Evolutionary conservation across 306 rosid species (phyloP).

Genomic region (Corylus heterophylla): DNA sequence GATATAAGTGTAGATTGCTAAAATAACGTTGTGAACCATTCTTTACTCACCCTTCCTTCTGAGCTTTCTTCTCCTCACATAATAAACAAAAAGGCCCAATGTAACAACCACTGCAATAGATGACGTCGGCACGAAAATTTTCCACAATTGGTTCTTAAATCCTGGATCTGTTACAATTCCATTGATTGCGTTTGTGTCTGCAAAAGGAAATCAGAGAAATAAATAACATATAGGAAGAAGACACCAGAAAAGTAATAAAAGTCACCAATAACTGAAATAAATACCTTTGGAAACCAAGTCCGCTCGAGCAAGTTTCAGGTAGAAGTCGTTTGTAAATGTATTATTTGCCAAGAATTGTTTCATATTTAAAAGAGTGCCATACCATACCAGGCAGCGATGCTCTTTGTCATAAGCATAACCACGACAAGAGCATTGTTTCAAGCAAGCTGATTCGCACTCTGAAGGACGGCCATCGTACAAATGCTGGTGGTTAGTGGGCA

Average conservation of each 20-base stretch:
- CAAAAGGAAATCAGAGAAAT: background rate
- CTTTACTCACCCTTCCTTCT: conserved; percentile 21
- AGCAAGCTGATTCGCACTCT: conserved; percentile 11
- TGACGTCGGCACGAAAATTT: background rate
- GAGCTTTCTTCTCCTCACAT: conserved; percentile 3
- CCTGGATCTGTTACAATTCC: too few relatives aligned
- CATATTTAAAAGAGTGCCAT: background rate
- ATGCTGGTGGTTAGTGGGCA: background rate
- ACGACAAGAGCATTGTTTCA: conserved; percentile 2
- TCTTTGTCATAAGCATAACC: conserved; percentile 12
- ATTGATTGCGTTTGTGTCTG: too few relatives aligned
- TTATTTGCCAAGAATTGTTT: background rate
- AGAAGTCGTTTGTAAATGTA: too few relatives aligned
- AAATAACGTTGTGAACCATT: background rate
- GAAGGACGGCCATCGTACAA: too few relatives aligned
- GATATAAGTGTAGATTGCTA: background rate
- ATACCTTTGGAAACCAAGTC: too few relatives aligned
- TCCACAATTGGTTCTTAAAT: background rate
- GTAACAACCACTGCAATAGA: background rate
- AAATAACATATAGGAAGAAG: background rate
- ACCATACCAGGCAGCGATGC: background rate
- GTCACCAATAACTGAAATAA: too few relatives aligned
- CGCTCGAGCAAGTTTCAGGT: too few relatives aligned
- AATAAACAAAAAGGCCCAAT: background rate
- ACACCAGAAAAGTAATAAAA: background rate